Base-by-base conservation (phyloP, 1,284 basidiomycete genomes). In the Ustilago loliicola region DNA sequence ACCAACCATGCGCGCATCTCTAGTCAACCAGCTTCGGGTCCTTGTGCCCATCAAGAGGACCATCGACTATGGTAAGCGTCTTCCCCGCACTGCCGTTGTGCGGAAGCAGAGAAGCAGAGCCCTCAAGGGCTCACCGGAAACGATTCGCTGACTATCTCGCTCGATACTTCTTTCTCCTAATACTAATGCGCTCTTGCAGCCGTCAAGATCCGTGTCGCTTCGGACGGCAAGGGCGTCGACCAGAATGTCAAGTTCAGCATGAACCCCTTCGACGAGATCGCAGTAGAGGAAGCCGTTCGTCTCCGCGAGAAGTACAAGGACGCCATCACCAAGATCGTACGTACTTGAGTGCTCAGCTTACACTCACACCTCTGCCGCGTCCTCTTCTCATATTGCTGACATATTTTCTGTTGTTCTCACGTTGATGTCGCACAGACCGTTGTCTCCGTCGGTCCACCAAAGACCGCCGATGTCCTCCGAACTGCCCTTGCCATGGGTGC, bases 401-500 rank as follows among this genome's bases (percentile, higher is more conserved):
- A 3, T 23, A n/a, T 9, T 9, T 5, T 27, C 23, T 34, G n/a
- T 32, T 17, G 11, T 34, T 7, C 48, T 25, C 54, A 2, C 23
- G 3, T 19, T 21, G n/a, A 4, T 42, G 5, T 59, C 25, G 6
- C 23, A 29, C 47, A 84, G 82, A 85, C 93, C 55, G 95, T 93
- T 58, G 90, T 98, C 51, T 94, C 95, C 15, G 94, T 98, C 73
- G 97, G 97, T 5, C 94, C 95, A 1, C 87, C 95, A 11, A 99
- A 99, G 87, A 89, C 94, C 1, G 86, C 91, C 50, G 97, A 99
- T 86, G 95, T 93, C 3, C 91, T 99, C 45, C 93, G 96, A 66
- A 98, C 96, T 0, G 96, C 95, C 0, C 91, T 99, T 38, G 96
- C 97, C 27, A 98, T 99, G 94, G 96, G 96, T 52, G 97, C 96